Evolutionary conservation across 441 rosid species (phyloP).

Genomic region (Eruca vesicaria): DNA sequence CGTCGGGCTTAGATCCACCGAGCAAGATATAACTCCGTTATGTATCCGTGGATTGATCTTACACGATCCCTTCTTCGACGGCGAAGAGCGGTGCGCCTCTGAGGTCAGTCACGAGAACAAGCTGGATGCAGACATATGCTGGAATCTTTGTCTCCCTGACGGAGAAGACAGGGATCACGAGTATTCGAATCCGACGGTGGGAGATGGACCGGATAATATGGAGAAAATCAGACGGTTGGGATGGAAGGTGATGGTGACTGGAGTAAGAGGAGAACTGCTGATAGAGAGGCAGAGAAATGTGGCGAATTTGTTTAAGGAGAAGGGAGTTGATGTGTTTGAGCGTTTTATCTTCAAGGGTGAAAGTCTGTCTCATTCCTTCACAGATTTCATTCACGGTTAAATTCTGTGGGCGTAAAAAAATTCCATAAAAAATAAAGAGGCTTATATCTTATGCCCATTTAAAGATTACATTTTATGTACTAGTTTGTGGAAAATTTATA

Average conservation of each 20-base stretch:
- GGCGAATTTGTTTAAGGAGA: neutral
- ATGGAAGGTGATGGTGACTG: constrained; percentile 41
- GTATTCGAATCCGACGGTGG: constrained; percentile 51
- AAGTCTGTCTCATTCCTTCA: too few species aligned
- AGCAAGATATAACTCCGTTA: constrained; percentile 24
- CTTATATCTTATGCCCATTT: too few species aligned
- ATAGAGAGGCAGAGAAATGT: neutral
- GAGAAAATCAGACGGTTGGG: constrained; percentile 25
- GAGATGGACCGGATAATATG: constrained; percentile 16
- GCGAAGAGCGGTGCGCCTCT: constrained; percentile 36
- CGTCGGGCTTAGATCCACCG: constrained; percentile 29
- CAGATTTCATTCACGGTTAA: too few species aligned
- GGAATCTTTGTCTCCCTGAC: constrained; percentile 43
- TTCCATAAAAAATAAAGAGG: too few species aligned
- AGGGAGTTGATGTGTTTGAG: constrained; percentile 33
- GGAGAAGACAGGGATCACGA: constrained; percentile 53
- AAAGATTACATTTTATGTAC: too few species aligned
- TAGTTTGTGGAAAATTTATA: too few species aligned
- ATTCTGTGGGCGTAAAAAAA: too few species aligned
- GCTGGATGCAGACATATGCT: constrained; percentile 30
- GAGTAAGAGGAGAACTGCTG: neutral
- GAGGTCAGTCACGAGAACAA: constrained; percentile 35
- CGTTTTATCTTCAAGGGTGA: too few species aligned
- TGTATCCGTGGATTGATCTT: constrained; percentile 52
- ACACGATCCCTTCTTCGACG: constrained; percentile 55